Evolutionary conservation across 495 filamentous ascomycete species (phyloP), one percentile per base, ranked within the genome.

Genomic region (Parathielavia hyrcaniae): DNA sequence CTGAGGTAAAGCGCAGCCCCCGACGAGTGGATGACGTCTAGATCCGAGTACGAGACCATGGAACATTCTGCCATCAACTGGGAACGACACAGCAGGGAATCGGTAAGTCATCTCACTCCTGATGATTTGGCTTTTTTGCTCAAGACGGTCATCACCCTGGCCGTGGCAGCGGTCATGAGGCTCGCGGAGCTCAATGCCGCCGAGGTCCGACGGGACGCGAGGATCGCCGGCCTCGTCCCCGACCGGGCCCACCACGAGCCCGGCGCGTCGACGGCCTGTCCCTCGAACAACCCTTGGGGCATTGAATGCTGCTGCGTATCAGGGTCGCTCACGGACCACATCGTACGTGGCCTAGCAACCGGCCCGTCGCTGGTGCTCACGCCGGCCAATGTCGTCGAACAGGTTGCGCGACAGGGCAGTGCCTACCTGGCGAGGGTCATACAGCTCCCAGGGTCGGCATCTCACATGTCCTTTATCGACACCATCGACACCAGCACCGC

Each of bases 261-360:
- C 40, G 17, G 40, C 6, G 40, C 17, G 40, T 43, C 40, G 8
- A 2, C 9, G 13, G 11, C 54, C 22, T 49, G 45, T 50, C 54
- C 54, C n/a, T 46, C 44, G 22, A 10, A 10, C 44, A 49, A 57
- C 54, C 43, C 44, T 5, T 48, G 30, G 32, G n/a, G 54, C 45
- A 50, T 57, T 44, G 44, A 57, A 44, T 57, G 54, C 54, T 57
- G 54, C 54, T 57, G 54, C 54, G 45, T 57, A 48, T 7, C 54
- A 2, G 54, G 34, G 9, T 57, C 54, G n/a, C 22, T 57, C 54
- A 41, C 7, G 17, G 11, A n/a, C n/a, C n/a, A 57, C 17, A 57
- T 57, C 22, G 32, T 16, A 0, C 19, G 23, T 19, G 1, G 23
- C 6, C 54, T 57, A 17, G 54, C 6, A 12, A 44, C 44, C 54